Evolutionary conservation across 164 flowering plant genomes (phyloP).

Genomic region (Malania oleifera): DNA sequence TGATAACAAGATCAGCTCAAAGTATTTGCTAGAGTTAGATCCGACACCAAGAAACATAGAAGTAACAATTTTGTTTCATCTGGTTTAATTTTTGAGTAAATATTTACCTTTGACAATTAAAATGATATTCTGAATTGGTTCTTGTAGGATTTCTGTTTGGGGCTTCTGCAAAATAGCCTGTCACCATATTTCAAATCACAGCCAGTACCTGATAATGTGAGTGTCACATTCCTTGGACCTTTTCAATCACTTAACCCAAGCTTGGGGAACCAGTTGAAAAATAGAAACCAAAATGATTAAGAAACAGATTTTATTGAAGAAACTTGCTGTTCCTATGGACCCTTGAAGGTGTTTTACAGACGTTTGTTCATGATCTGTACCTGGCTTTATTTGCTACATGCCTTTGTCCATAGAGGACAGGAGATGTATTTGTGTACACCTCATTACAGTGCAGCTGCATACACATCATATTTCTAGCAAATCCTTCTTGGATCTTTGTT

Average conservation of each 20-base stretch:
- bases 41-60: conserved; percentile 59
- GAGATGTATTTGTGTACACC: too few species aligned
- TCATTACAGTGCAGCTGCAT: too few species aligned
- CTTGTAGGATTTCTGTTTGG: conserved; percentile 67
- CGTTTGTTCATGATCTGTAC: background rate
- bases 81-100: conserved; percentile 3
- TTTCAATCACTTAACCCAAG: background rate
- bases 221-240: conserved; percentile 17
- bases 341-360: background rate
- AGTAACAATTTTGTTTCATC: conserved; percentile 34
- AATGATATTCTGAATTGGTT: conserved; percentile 9
- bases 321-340: background rate
- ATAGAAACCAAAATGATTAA: background rate
- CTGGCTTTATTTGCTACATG: too few species aligned
- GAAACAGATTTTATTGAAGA: background rate
- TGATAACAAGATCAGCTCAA: conserved; percentile 58
- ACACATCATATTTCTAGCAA: too few species aligned
- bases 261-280: background rate
- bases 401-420: too few species aligned
- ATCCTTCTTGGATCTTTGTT: too few species aligned
- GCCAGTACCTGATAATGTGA: conserved; percentile 72
- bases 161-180: conserved; percentile 50
- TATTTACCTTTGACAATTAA: conserved; percentile 11
- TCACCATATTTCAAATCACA: conserved; percentile 73
- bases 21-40: conserved; percentile 70